Evolutionary conservation across 2,329 filamentous ascomycete genomes (phyloP).

Genomic region (Fusarium udum): DNA sequence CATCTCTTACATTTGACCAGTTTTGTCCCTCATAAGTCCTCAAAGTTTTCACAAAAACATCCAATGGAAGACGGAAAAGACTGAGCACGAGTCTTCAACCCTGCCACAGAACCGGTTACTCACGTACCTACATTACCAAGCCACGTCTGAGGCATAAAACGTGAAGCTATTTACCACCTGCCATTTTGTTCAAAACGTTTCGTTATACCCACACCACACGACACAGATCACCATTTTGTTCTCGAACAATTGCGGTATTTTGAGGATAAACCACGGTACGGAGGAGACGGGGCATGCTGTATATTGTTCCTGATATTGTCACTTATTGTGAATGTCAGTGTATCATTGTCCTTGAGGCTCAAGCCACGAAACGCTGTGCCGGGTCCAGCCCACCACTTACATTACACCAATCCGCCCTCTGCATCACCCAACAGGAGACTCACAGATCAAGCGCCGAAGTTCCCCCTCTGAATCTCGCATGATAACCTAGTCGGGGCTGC

Average conservation of each 20-base stretch:
- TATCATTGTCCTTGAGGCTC: conserved; percentile 5
- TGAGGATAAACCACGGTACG: neutral
- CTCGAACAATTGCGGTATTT: conserved; percentile 24
- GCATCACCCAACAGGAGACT: conserved; percentile 15
- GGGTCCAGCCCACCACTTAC: conserved; percentile 25
- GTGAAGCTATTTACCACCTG: conserved; percentile 7
- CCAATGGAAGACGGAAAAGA: neutral
- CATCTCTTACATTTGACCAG: neutral
- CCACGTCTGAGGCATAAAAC: conserved; percentile 13
- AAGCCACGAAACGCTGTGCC: conserved; percentile 24
- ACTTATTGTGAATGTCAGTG: neutral
- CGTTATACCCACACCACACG: neutral
- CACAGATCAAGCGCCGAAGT: conserved; percentile 13
- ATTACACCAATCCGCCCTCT: conserved; percentile 21
- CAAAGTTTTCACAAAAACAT: neutral
- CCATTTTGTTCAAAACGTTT: neutral
- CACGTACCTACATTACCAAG: neutral
- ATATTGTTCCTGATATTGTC: conserved; percentile 3
- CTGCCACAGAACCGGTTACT: neutral
- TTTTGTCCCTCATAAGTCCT: neutral
- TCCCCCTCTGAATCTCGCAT: conserved; percentile 7
- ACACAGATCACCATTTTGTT: neutral
- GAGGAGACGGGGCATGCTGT: neutral
- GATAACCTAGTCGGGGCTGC: conserved; percentile 3
- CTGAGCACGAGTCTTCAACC: neutral